phyloP scores from a whole-genome alignment of 768 basidiomycete species.

The Mycena olivaceomarginata region DNA sequence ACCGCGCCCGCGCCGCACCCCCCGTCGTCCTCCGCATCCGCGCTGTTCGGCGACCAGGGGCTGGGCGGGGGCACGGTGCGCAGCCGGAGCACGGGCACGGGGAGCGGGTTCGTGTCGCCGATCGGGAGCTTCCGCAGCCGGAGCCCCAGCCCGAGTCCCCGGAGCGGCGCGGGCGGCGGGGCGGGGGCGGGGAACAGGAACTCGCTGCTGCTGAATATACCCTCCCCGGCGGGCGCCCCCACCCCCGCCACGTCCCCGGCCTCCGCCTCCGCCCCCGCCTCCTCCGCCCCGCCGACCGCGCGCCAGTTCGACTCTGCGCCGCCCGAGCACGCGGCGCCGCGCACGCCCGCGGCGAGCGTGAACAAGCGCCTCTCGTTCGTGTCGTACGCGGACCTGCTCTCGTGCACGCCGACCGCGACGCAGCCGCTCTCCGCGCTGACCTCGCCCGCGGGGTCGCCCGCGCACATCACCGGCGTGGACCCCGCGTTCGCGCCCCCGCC shows the following conservation, averaged over 20 bases:
- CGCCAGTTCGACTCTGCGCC: slow-evolving; percentile 41
- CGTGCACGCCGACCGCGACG: slow-evolving; percentile 83
- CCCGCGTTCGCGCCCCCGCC: slow-evolving; percentile 5
- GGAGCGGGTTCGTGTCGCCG: slow-evolving; percentile 79
- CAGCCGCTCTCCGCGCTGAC: slow-evolving; percentile 86
- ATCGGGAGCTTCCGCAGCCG: slow-evolving; percentile 82
- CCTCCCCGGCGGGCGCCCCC: slow-evolving; percentile 54
- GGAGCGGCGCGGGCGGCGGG: slow-evolving; percentile 41
- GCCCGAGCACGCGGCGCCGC: slow-evolving; percentile 44
- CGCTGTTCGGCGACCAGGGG: slow-evolving; percentile 40
- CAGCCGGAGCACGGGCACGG: slow-evolving; percentile 43
- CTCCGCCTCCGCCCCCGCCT: slow-evolving; percentile 40
- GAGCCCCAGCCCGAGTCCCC: slow-evolving; percentile 77
- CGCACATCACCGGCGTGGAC: slow-evolving; percentile 80
- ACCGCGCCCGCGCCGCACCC: slow-evolving; percentile 66
- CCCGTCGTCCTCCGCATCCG: slow-evolving; percentile 19
- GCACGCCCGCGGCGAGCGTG: no score
- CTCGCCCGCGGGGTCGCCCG: slow-evolving; percentile 75
- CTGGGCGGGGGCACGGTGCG: slow-evolving; percentile 22
- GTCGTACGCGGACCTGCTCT: slow-evolving; percentile 90
- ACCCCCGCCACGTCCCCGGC: slow-evolving; percentile 47
- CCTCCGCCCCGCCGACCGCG: slow-evolving; percentile 39
- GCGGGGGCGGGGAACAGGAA: slow-evolving; percentile 52
- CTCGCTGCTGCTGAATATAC: slow-evolving; percentile 71
- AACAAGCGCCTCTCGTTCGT: slow-evolving; percentile 91